phyloP scores from a whole-genome alignment of 2,329 filamentous ascomycete species.

The Coniochaeta sp. region DNA sequence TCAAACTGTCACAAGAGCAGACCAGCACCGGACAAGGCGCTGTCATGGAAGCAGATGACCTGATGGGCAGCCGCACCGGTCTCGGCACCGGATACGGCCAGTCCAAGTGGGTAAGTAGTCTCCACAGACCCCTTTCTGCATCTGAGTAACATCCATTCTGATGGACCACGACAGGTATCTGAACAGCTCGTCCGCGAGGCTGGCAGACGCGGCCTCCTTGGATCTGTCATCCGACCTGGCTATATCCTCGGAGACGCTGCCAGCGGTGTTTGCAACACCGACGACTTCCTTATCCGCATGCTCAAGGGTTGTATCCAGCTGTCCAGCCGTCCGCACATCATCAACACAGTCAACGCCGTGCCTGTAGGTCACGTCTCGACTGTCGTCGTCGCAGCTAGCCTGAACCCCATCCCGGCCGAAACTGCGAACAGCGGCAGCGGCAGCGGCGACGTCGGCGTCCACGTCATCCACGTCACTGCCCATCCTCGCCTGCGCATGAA shows the following conservation, averaged over 20 bases:
- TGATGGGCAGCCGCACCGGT: not conserved
- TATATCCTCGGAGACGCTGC: slow-evolving; percentile 70
- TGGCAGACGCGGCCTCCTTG: slow-evolving; percentile 65
- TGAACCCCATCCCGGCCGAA: slow-evolving; percentile 46
- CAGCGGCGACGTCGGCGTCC: slow-evolving; percentile 19
- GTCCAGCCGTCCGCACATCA: slow-evolving; percentile 62
- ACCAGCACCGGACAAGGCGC: not conserved
- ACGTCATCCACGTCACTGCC: slow-evolving; percentile 70
- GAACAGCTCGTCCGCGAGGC: slow-evolving; percentile 69
- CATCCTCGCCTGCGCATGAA: slow-evolving; percentile 74
- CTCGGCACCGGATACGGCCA: not conserved
- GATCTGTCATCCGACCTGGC: slow-evolving; percentile 72
- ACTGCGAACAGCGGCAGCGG: not conserved
- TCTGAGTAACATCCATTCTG: slow-evolving; percentile 21
- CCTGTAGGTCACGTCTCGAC: slow-evolving; percentile 77
- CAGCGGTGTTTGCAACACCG: slow-evolving; percentile 65
- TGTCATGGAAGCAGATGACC: not conserved
- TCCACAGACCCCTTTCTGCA: not conserved
- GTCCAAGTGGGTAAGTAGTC: slow-evolving; percentile 65
- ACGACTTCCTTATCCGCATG: slow-evolving; percentile 86
- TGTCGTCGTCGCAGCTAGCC: slow-evolving; percentile 67
- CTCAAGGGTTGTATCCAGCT: slow-evolving; percentile 84
- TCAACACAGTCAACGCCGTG: slow-evolving; percentile 83
- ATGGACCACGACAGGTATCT: slow-evolving; percentile 23
- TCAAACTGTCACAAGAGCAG: not conserved